Evolutionary conservation across 495 filamentous ascomycete genomes (phyloP).

Genomic region (Hypoxylon rickii): DNA sequence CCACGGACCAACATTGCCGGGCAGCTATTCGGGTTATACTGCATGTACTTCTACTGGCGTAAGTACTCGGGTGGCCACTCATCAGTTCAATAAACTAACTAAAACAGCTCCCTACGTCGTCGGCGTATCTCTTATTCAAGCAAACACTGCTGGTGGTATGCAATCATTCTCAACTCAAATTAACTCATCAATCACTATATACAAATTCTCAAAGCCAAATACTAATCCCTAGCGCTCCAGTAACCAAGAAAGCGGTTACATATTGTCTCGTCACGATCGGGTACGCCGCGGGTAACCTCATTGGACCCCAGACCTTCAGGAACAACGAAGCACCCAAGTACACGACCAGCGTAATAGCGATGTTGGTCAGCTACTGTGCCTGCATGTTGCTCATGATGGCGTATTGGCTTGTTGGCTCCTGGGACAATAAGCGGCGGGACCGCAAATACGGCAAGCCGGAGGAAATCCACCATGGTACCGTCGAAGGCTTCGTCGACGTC

Average conservation of each 20-base stretch:
- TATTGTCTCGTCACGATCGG: constrained; percentile 51
- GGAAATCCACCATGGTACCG: constrained; percentile 12
- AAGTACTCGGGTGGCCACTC: constrained; percentile 20
- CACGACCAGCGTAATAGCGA: constrained; percentile 37
- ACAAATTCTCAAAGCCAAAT: no score
- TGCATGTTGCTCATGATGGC: constrained; percentile 35
- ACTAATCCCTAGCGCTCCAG: constrained; percentile 5
- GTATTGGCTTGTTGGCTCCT: constrained; percentile 37
- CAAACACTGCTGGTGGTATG: constrained; percentile 46
- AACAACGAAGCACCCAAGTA: constrained; percentile 52
- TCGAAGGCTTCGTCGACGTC: constrained; percentile 35
- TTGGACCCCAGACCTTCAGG: constrained; percentile 58
- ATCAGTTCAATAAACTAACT: not conserved
- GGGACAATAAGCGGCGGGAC: constrained; percentile 32
- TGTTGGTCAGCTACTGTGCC: constrained; percentile 40
- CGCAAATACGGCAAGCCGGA: constrained; percentile 30
- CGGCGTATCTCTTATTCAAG: constrained; percentile 44
- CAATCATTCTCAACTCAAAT: not conserved
- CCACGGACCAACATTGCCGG: constrained; percentile 42
- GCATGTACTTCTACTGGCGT: constrained; percentile 42
- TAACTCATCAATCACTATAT: not conserved
- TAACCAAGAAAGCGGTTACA: constrained; percentile 57
- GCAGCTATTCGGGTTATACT: constrained; percentile 44
- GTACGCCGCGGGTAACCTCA: constrained; percentile 59
- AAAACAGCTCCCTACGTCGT: constrained; percentile 45